Percentiles rank a stretch among this genome's conserved stretches.
Evolutionary conservation across 306 rosid species (phyloP).

Genomic region (Lagenaria siceraria): DNA sequence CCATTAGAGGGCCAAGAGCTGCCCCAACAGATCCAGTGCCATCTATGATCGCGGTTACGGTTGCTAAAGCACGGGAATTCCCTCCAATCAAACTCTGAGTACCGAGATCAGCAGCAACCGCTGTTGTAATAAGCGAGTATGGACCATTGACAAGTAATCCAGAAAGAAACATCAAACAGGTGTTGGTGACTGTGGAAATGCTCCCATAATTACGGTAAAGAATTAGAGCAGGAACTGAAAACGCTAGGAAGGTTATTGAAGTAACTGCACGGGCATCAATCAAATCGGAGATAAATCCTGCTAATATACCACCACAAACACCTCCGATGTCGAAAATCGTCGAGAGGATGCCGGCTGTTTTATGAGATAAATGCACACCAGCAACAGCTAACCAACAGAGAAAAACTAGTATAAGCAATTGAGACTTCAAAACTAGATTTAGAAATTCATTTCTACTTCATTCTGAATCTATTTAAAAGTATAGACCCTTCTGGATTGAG

Average conservation of each 20-base stretch:
- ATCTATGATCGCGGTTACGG: conserved; percentile 83
- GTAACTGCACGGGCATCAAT: conserved; percentile 84
- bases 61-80: conserved; percentile 65
- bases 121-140: conserved; percentile 74
- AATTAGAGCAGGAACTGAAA: conserved; percentile 71
- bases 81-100: conserved; percentile 37
- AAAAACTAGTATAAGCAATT: background rate
- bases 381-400: conserved; percentile 54
- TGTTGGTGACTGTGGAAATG: conserved; percentile 54
- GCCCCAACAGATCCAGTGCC: conserved; percentile 91
- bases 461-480: background rate
- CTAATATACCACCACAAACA: conserved; percentile 70
- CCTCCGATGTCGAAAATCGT: conserved; percentile 84
- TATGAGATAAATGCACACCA: conserved; percentile 62
- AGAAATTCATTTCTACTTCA: background rate
- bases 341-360: conserved; percentile 79
- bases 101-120: conserved; percentile 92
- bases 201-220: conserved; percentile 61
- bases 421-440: background rate
- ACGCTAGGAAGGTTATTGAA: conserved; percentile 51
- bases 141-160: conserved; percentile 55
- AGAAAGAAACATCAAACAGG: conserved; percentile 57
- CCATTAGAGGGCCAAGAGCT: conserved; percentile 82
- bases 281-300: conserved; percentile 73
- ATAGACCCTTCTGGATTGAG: background rate